Evolutionary conservation across 2,329 filamentous ascomycete genomes (phyloP), one percentile per base, ranked within the genome.

Genomic region (Aspergillus neoniger): DNA sequence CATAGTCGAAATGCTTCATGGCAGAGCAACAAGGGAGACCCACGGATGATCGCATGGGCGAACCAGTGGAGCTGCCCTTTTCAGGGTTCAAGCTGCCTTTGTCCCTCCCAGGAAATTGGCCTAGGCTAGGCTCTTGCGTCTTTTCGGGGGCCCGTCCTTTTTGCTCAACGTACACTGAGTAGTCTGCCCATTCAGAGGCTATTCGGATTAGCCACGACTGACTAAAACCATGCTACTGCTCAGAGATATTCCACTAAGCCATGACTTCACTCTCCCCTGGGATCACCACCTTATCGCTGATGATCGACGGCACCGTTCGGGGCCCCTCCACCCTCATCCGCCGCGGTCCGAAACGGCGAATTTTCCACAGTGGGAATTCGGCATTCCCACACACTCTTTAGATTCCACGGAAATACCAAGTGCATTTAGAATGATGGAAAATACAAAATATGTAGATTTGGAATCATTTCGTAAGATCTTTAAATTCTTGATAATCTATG

Each of bases 61-160:
- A 50, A 50, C 47, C 47, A 50, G 47, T 50, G 47, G 47, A 50
- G 47, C 17, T n/a, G 7, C 39, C 15, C n/a, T 43, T n/a, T 43
- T 12, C 41, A 44, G 41, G 41, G 41, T 44, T 32, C 47, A 19
- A 30, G 47, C 47, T 50, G n/a, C 12, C 23, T 17, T 32, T 50
- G 23, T 50, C n/a, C 25, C 25, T 19, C 9, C 41, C 19, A 44
- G 4, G 32, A 36, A 12, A 44, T 44, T 19, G 7, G 32, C n/a
- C 19, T 44, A 14, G 41, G 3, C 17, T 21, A 5, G 41, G 10
- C 7, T 50, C 15, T 49, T 49, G 30, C 28, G 28, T 50, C 10
- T 28, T 19, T 9, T 36, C 12, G 6, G 32, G 12, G 19, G 21
- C 10, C 7, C 9, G 21, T 23, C 21, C 21, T 30, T 14, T 36